These are phyloP conservation scores for Neoarthrinium moseri DNA, from an alignment of 2,329 filamentous ascomycete species.

Conservation along the genomic window DNA sequence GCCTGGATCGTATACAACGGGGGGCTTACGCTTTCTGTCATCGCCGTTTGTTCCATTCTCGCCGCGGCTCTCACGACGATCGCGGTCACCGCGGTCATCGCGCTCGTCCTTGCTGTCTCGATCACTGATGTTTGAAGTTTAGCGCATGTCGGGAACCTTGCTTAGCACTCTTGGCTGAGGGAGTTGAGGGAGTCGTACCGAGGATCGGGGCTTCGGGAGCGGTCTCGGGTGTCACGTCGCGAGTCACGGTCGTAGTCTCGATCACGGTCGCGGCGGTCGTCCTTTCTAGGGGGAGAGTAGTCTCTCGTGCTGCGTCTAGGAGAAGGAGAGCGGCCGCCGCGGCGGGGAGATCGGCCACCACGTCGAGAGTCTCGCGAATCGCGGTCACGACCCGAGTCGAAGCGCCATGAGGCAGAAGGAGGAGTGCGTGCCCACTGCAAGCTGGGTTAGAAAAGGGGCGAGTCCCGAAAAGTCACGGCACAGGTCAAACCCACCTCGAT, in stretches of 20 bases:
- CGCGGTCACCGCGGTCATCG: slow-evolving; percentile 71
- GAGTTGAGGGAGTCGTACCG: slow-evolving; percentile 22
- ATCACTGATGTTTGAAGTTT: slow-evolving; percentile 32
- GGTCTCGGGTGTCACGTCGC: slow-evolving; percentile 58
- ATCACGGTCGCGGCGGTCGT: slow-evolving; percentile 80
- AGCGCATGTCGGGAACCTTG: background rate
- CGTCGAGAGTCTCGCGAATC: slow-evolving; percentile 52
- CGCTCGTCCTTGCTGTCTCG: slow-evolving; percentile 63
- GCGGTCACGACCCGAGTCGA: slow-evolving; percentile 85
- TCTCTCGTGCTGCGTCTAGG: slow-evolving; percentile 76
- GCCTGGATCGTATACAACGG: too few species aligned
- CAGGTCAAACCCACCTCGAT: slow-evolving; percentile 73
- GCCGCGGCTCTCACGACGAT: slow-evolving; percentile 73
- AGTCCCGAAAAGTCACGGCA: slow-evolving; percentile 9
- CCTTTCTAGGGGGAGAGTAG: slow-evolving; percentile 85
- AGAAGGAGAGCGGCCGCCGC: slow-evolving; percentile 71
- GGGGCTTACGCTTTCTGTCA: slow-evolving; percentile 75
- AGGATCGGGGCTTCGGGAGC: slow-evolving; percentile 67
- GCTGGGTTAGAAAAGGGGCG: too few species aligned
- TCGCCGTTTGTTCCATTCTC: slow-evolving; percentile 82
- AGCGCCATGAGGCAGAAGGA: slow-evolving; percentile 96
- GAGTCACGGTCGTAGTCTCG: slow-evolving; percentile 50
- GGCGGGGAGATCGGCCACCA: slow-evolving; percentile 61
- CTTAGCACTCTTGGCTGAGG: background rate
- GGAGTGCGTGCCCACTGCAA: slow-evolving; percentile 96